A percentile compares a stretch with the other conserved stretches of the same genome.
Conservation (phyloP, 164 flowering plant genomes). For the Paratinospora sagittata region DNA sequence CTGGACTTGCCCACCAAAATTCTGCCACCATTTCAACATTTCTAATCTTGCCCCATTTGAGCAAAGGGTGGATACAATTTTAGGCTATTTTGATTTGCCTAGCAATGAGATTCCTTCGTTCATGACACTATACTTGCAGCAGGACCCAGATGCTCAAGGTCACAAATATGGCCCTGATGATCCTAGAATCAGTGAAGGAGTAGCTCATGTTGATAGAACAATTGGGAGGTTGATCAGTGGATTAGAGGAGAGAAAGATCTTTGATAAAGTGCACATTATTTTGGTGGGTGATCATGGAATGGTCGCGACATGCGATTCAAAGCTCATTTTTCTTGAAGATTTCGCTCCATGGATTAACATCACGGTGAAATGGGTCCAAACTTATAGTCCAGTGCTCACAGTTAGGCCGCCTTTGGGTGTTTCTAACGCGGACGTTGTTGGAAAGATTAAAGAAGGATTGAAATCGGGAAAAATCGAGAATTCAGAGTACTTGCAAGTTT, state of each 20-base stretch:
- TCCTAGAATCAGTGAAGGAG: constrained; percentile 73
- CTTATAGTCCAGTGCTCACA: constrained; percentile 65
- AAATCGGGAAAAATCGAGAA: constrained; percentile 59
- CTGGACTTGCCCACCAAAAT: constrained; percentile 60
- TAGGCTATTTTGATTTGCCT: constrained; percentile 71
- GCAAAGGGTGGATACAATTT: constrained; percentile 67
- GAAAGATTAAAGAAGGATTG: constrained; percentile 73
- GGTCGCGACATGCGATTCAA: constrained; percentile 93
- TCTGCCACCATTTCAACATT: constrained; percentile 53
- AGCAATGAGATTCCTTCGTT: constrained; percentile 55
- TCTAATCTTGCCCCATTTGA: constrained; percentile 66
- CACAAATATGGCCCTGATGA: constrained; percentile 93
- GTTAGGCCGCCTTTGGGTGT: constrained; percentile 57
- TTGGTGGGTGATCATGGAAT: constrained; percentile 98
- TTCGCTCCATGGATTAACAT: constrained; percentile 67
- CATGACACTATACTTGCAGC: constrained; percentile 85
- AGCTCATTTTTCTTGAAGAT: constrained; percentile 71
- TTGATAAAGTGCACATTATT: constrained; percentile 79
- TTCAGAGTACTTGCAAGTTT: constrained; percentile 63
- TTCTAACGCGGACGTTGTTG: constrained; percentile 40
- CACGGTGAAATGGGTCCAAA: constrained; percentile 53
- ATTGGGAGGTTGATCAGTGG: constrained; percentile 81
- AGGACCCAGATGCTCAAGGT: constrained; percentile 96
- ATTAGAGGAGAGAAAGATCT: constrained; percentile 67
- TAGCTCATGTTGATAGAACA: constrained; percentile 63